phyloP scores from a whole-genome alignment of 108 stramenopile genomes.

The Chaetoceros muelleri region DNA sequence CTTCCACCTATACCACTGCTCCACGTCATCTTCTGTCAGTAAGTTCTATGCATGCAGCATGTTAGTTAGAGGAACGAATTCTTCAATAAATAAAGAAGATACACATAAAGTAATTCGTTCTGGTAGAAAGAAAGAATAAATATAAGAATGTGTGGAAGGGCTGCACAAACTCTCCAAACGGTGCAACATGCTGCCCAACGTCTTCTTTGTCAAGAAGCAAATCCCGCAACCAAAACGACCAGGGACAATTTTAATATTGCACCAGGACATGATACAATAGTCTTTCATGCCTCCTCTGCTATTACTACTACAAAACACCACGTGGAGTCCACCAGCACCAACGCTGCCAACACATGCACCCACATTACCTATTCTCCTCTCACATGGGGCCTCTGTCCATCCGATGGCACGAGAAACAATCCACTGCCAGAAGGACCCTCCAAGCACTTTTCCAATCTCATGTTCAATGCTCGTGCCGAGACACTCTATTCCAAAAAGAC shows the following conservation, averaged over 20 bases:
- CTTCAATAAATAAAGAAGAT: no score
- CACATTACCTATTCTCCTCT: constrained; percentile 4
- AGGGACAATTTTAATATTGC: constrained; percentile 39
- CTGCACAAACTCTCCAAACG: constrained; percentile 13
- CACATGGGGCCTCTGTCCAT: constrained; percentile 67
- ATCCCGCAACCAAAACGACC: not conserved
- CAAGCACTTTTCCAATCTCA: constrained; percentile 42
- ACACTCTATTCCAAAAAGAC: constrained; percentile 57
- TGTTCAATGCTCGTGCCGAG: constrained; percentile 79
- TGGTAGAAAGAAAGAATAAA: no score
- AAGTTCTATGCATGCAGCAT: no score
- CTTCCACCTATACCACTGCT: no score
- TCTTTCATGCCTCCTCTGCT: constrained; percentile 7
- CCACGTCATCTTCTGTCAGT: no score
- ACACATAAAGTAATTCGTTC: no score
- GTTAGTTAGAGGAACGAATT: no score
- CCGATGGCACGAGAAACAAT: constrained; percentile 28
- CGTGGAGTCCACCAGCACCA: not conserved
- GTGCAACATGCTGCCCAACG: constrained; percentile 3
- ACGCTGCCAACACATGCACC: not conserved
- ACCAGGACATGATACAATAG: constrained; percentile 39
- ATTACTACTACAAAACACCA: not conserved
- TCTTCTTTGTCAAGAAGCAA: not conserved
- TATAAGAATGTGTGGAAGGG: constrained; percentile 28
- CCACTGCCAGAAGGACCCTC: constrained; percentile 34